Percentiles rank a stretch among this genome's conserved stretches.
Evolutionary conservation across 1,139 yeast species (phyloP).

Genomic region (Yamadazyma kanchanaburiensis): DNA sequence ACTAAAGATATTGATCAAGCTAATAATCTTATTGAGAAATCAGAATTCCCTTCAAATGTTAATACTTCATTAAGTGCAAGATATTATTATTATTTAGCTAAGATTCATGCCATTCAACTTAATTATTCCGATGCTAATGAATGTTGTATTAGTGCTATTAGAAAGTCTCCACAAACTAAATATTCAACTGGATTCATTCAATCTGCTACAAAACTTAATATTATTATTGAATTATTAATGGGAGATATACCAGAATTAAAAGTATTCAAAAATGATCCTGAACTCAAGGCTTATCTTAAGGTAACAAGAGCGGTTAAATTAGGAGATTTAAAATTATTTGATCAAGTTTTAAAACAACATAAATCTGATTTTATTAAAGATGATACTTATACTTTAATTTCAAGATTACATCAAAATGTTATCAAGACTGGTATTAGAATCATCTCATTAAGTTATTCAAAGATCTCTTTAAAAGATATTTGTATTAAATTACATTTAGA

Average conservation of each 20-base stretch:
- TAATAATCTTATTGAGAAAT: conserved; percentile 82
- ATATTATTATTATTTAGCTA: conserved; percentile 85
- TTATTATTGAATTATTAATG: conserved; percentile 86
- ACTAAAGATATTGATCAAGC: conserved; percentile 86
- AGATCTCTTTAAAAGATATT: conserved; percentile 83
- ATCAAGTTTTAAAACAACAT: conserved; percentile 66
- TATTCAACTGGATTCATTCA: conserved; percentile 86
- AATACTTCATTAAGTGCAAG: conserved; percentile 90
- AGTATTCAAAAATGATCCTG: conserved; percentile 65
- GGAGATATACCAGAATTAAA: conserved; percentile 97
- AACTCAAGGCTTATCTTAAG: conserved; percentile 75
- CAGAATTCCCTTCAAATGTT: conserved; percentile 81
- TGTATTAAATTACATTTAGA: conserved; percentile 91
- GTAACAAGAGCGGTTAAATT: conserved; percentile 89
- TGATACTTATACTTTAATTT: conserved; percentile 79
- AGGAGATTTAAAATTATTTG: conserved; percentile 85
- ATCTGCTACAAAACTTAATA: conserved; percentile 83
- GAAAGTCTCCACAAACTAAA: conserved; percentile 95
- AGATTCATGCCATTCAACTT: conserved; percentile 86
- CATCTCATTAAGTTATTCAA: conserved; percentile 86
- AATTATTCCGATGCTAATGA: conserved; percentile 92
- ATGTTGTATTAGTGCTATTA: conserved; percentile 84
- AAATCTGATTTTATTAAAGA: conserved; percentile 66
- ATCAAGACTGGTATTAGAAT: conserved; percentile 97
- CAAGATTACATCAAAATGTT: conserved; percentile 92